Base-by-base conservation (phyloP, 2,329 filamentous ascomycete genomes). In the Talaromyces sp. region DNA sequence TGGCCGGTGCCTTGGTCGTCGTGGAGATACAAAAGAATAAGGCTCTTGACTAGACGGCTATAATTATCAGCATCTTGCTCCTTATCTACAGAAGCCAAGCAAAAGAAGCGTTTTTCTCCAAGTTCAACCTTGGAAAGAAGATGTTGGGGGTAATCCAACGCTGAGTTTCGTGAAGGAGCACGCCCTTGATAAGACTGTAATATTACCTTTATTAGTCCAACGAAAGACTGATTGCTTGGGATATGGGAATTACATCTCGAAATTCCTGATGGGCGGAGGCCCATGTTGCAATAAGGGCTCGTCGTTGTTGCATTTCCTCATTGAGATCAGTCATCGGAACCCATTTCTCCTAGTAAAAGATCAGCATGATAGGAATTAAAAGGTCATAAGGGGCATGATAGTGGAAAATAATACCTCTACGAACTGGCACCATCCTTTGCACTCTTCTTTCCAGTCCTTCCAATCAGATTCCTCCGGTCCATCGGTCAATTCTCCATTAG, bases 271-370 rank as follows among this genome's bases (percentile, higher is more conserved):
- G 31, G 8, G 58, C 14, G 39, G 31, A 50, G 22, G 58, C 58
- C 45, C 43, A 60, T 35, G 10, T 60, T 24, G 31, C 43, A 60
- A 60, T 39, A 7, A 60, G 43, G 7, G 31, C 58, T 22, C 58
- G 33, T 50, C 43, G n/a, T 35, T 60, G 58, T 39, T 50, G 43
- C 58, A 13, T 60, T 22, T 60, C 58, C 6, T 50, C 58, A 35
- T 11, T n/a, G 9, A 39, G 19, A 60, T 60, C 43, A 8, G 58
- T 39, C 6, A n/a, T 50, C 8, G 58, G 13, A 60, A 60, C n/a
- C 58, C 31, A 39, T 16, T 60, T 39, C 31, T 60, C 43, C 58
- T 60, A 41, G 5, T 35, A 11, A 27, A 22, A 19, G 7, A 22
- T 45, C n/a, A 45, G 35, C 7, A 10, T 37, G 2, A 37, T 37